Base-by-base conservation (phyloP, 495 filamentous ascomycete genomes). In the Podospora pseudoanserina region DNA sequence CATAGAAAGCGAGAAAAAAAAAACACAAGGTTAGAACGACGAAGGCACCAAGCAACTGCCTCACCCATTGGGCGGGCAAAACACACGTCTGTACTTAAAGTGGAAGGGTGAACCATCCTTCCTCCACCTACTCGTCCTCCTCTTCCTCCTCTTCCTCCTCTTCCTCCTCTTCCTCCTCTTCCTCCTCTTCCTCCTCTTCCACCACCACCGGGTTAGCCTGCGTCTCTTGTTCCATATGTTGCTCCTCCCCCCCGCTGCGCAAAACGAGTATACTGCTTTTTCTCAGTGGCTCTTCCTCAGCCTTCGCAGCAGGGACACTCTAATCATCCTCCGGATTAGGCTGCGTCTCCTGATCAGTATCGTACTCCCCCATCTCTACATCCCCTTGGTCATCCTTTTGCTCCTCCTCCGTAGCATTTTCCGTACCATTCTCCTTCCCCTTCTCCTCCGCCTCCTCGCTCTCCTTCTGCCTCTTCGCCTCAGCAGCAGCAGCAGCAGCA, bases 331-430 rank as follows among this genome's bases (percentile, higher is more conserved):
- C 7, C 64, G 63, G 30, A 27, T 32, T 32, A 13, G 13, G 30
- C 56, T 74, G 71, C 26, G 76, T 78, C 70, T 78, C 76, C 63
- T 76, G 73, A 30, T 79, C 77, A 5, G 75, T 76, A 60, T 78
- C 78, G 53, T 80, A 76, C 26, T 78, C 75, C 13, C 34, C 73
- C 81, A 83, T 83, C 71, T 83, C 78, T 9, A 81, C 75, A 67
- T 83, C 81, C 65, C 81, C 79, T 65, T 79, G 75, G 54, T 68
- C 65, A 53, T 65, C 64, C 64, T 63, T 65, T 23, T 70, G 63
- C 19, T 75, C 74, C 64, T 81, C 75, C 30, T 75, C 78, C 27
- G 68, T 57, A 39, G 28, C 66, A 59, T 63, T 57, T 60, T 9
- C 55, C 20, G 55, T 58, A 4, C 55, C 55, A 26, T 58, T 58